Evolutionary conservation across 1,284 basidiomycete species (phyloP), one percentile per base, ranked within the genome.

Genomic region (Ganoderma sinense): DNA sequence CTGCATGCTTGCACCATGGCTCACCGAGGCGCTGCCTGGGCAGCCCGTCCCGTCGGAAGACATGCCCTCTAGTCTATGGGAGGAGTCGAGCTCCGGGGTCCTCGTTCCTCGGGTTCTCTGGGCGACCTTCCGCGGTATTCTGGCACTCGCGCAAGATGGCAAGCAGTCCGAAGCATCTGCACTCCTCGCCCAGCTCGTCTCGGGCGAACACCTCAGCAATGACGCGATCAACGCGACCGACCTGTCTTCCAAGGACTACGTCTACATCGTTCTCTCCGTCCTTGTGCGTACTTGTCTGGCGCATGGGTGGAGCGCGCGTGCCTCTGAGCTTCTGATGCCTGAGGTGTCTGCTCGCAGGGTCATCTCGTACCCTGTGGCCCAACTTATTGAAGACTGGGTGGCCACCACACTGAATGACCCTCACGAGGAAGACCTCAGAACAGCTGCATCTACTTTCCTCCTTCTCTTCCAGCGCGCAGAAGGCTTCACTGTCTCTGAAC

Each of bases 281-380:
- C 73, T 89, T 29, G 80, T 85, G 18, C 84, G 83, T 51, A 81
- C 89, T 8, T 85, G 85, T 69, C 72, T 87, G 36, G 80, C 85
- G 71, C 88, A 86, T 84, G 80, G 84, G 45, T 89, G 85, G 85
- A 77, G 81, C 62, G 68, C 75, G 40, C 78, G 84, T 48, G 86
- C 86, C 0, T 77, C 80, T 10, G 73, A 72, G 16, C 76, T 87
- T 45, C 76, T 88, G 33, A 31, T 70, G 23, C 41, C 65, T 3
- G 69, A 61, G 23, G 69, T 73, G 8, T 53, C 67, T 16, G 48
- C 60, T n/a, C 58, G 56, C 33, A 4, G 65, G 26, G n/a, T 16
- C 13, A 53, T 73, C 48, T 69, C 70, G 4, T 64, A 29, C 7
- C 62, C 70, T 2, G 39, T 78, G 43, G 70, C 63, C 11, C 56